Evolutionary conservation across 2,329 filamentous ascomycete genomes (phyloP), one percentile per base, ranked within the genome.

Genomic region (Thielaviopsis populi): DNA sequence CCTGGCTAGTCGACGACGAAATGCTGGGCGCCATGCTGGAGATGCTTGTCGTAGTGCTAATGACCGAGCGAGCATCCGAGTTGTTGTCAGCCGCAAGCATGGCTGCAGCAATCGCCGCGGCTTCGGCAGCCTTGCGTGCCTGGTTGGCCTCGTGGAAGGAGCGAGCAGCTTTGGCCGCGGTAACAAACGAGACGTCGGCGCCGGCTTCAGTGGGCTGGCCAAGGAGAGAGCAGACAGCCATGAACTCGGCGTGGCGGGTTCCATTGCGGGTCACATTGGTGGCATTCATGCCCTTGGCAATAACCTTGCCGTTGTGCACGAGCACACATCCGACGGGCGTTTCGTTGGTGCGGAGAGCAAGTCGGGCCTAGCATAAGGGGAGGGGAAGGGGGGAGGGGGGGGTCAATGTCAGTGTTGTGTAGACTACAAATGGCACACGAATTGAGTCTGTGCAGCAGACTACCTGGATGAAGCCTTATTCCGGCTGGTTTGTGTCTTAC

Each of bases 261-360:
- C 94, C 94, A 77, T 95, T 85, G 59, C 92, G 84, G 30, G 88
- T 94, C 69, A 88, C 81, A 70, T 96, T 99, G 62, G 94, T 99
- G 68, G 95, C 94, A 70, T 99, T 99, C 88, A 96, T 96, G 67
- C 94, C 94, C 67, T 82, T 83, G 50, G 89, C 91, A 68, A 99
- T 91, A 68, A 96, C 81, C 69, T 83, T 79, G 68, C 84, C 86
- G 33, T 89, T 75, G 72, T 91, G 82, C 24, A 97, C 91, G 62
- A 99, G 85, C 40, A 99, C 91, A 74, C 94, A 99, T 59, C 94
- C 95, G 22, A 99, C 94, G 0, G 94, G 94, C 1, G 95, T 97
- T 76, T 99, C 94, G 69, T 95, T 91, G 67, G 83, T 88, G 69
- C 78, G 78, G 59, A 99, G 83, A 24, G 95, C 94, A 68, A 90